These are phyloP conservation scores for Pythium coloratum DNA, from an alignment of 352 stramenopile species.

Conservation along the genomic window DNA sequence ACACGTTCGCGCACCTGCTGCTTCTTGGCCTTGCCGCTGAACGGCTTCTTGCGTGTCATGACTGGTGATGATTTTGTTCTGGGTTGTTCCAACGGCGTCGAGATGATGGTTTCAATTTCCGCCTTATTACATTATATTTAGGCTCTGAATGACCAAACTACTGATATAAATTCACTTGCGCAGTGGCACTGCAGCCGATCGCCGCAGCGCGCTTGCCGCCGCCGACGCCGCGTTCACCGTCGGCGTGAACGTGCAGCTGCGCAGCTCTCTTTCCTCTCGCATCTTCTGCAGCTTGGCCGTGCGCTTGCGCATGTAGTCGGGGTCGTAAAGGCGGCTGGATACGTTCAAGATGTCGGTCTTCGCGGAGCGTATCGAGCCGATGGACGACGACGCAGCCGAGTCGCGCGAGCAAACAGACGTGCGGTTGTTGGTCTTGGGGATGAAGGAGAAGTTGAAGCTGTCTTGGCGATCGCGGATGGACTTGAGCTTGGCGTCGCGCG, in stretches of 20 bases:
- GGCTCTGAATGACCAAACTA: constrained; percentile 8
- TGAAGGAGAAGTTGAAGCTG: constrained; percentile 57
- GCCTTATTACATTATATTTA: background rate
- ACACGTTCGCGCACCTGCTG: constrained; percentile 44
- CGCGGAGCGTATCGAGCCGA: constrained; percentile 62
- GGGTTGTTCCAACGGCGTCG: background rate
- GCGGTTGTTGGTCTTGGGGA: constrained; percentile 50
- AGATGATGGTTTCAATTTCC: background rate
- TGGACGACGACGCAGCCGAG: constrained; percentile 59
- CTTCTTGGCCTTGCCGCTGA: constrained; percentile 88
- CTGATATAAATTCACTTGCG: constrained; percentile 31
- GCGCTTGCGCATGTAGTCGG: constrained; percentile 80
- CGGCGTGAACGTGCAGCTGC: constrained; percentile 76
- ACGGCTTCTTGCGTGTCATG: constrained; percentile 70
- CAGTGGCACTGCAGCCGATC: constrained; percentile 19
- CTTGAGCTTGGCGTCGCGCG: constrained; percentile 67
- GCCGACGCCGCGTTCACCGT: constrained; percentile 45
- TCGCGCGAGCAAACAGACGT: constrained; percentile 64
- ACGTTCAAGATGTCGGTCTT: constrained; percentile 79
- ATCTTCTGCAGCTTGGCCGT: constrained; percentile 74
- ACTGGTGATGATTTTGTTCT: background rate
- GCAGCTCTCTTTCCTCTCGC: constrained; percentile 77
- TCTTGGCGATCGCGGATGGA: constrained; percentile 66
- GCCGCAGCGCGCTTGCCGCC: constrained; percentile 25
- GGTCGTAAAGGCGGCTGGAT: constrained; percentile 83